Evolutionary conservation across 768 basidiomycete genomes (phyloP).

Genomic region (Boletus bicolor): DNA sequence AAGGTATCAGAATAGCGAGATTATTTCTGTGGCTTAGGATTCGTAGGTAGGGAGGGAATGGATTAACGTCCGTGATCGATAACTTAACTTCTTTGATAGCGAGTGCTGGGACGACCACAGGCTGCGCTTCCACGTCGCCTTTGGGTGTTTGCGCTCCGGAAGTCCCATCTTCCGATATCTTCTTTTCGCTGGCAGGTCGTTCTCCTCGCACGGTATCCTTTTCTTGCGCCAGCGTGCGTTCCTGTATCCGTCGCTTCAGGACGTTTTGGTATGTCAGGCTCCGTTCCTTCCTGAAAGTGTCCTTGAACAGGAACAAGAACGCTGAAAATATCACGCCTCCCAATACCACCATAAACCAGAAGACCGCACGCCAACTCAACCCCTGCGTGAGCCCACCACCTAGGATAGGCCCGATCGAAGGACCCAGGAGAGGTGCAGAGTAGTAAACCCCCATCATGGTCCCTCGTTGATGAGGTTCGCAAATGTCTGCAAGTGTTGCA

Average conservation of each 20-base stretch:
- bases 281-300: conserved; percentile 82
- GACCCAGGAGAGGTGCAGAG: conserved; percentile 74
- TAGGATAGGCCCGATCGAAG: conserved; percentile 63
- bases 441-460: conserved; percentile 82
- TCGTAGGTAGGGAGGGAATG: conserved; percentile 57
- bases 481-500: conserved; percentile 77
- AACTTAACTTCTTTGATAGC: conserved; percentile 44
- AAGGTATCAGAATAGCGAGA: conserved; percentile 46
- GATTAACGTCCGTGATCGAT: conserved; percentile 69
- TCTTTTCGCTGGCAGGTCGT: conserved; percentile 9
- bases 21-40: conserved; percentile 68
- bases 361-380: conserved; percentile 77
- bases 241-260: conserved; percentile 41
- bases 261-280: conserved; percentile 76
- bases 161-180: not conserved
- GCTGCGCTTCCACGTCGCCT: conserved; percentile 25
- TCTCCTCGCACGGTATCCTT: conserved; percentile 10
- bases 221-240: conserved; percentile 14
- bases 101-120: conserved; percentile 6
- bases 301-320: conserved; percentile 72
- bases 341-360: conserved; percentile 78
- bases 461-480: conserved; percentile 70
- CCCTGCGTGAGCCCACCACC: conserved; percentile 68
- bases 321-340: conserved; percentile 50
- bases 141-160: conserved; percentile 5